Evolutionary conservation across 306 rosid species (phyloP), one percentile per base, ranked within the genome.

Genomic region (Clitoria ternatea): DNA sequence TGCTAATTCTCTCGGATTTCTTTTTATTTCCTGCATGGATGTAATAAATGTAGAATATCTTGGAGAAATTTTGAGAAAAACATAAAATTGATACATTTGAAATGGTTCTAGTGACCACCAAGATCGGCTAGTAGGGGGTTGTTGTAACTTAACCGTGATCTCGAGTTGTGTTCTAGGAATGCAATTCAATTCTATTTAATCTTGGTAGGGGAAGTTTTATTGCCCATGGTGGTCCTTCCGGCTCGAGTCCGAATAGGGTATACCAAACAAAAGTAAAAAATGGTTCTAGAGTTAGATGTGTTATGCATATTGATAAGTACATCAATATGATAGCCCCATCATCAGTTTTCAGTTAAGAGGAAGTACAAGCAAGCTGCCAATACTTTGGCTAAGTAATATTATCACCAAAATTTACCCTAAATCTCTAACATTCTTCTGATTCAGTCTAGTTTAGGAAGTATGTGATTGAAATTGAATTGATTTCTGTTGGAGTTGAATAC

Each of bases 221-320:
- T n/a, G n/a, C n/a, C n/a, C n/a, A n/a, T n/a, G n/a, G n/a, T n/a
- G n/a, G n/a, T n/a, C n/a, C n/a, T n/a, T n/a, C n/a, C n/a, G n/a
- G n/a, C n/a, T n/a, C n/a, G n/a, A n/a, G n/a, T n/a, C n/a, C n/a
- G n/a, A n/a, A n/a, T n/a, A n/a, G n/a, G n/a, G n/a, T n/a, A n/a
- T n/a, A n/a, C n/a, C n/a, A n/a, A n/a, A n/a, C n/a, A n/a, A n/a
- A n/a, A n/a, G n/a, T n/a, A n/a, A n/a, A n/a, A 61, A 24, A 76
- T 20, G 7, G 53, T 59, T 29, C 30, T 48, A 29, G 63, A 55
- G 45, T 53, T 59, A 11, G 12, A 45, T 42, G 36, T 33, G 33
- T 61, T 69, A 36, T 57, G 61, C 27, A 15, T 74, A 59, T 54
- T 20, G 45, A 39, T 69, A 43, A 44, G 17, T 62, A 61, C 17